A percentile compares a stretch with the other conserved stretches of the same genome.
Conservation (phyloP, 192 early-diverging fungal species). For the Rhizophagus clarus region DNA sequence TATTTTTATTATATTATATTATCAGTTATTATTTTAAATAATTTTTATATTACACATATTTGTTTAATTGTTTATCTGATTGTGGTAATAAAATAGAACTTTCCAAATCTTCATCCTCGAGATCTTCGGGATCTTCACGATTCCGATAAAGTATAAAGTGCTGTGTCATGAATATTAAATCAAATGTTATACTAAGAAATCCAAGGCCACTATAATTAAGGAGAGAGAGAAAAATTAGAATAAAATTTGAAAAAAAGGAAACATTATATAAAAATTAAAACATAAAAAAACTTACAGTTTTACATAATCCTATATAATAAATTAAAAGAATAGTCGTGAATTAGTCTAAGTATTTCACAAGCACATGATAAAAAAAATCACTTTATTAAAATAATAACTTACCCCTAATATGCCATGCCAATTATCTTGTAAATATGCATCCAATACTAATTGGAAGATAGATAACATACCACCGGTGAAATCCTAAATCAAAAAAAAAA, state of each 20-base stretch:
- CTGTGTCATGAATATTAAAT: constrained; percentile 80
- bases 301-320: constrained; percentile 49
- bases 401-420: constrained; percentile 62
- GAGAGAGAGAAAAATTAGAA: constrained; percentile 16
- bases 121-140: constrained; percentile 30
- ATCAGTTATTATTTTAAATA: too few relatives aligned
- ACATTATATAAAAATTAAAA: not conserved
- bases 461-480: constrained; percentile 81
- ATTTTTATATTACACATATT: too few relatives aligned
- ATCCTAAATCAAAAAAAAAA: constrained; percentile 54
- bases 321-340: not conserved
- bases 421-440: constrained; percentile 62
- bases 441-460: constrained; percentile 75
- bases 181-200: constrained; percentile 77
- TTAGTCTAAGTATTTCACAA: not conserved
- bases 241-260: not conserved
- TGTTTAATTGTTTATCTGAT: too few relatives aligned
- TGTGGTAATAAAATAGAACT: not conserved
- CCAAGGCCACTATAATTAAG: constrained; percentile 64
- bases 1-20: too few relatives aligned
- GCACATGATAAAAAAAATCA: not conserved
- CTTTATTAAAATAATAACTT: constrained; percentile 32
- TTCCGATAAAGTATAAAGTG: constrained; percentile 78
- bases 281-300: constrained; percentile 52
- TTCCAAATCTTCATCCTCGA: not conserved